Conservation (phyloP, 2,329 filamentous ascomycete genomes). For the Aurifilum marmelostoma region DNA sequence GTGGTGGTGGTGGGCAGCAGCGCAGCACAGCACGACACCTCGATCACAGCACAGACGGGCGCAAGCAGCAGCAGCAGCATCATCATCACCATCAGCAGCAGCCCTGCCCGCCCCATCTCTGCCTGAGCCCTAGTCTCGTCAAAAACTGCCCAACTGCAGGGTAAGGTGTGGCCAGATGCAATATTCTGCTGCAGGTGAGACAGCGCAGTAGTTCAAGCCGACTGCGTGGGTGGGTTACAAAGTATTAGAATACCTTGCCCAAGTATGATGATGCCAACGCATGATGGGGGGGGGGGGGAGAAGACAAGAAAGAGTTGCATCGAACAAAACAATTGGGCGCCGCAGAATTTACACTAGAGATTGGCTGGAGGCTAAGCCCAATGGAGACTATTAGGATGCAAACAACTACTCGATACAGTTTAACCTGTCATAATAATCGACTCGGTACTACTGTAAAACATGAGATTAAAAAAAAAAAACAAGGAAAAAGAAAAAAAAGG, state of each 20-base stretch:
- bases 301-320: neutral
- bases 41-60: too few relatives aligned
- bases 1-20: conserved; percentile 6
- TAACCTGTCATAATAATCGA: too few relatives aligned
- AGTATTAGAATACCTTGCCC: neutral
- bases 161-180: neutral
- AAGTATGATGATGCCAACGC: neutral
- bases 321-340: neutral
- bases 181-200: neutral
- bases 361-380: neutral
- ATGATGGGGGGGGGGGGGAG: too few relatives aligned
- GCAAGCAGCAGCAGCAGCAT: neutral
- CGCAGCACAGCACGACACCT: too few relatives aligned
- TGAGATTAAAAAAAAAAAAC: too few relatives aligned
- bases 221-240: neutral
- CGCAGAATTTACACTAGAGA: neutral
- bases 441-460: too few relatives aligned
- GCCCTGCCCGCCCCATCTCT: neutral
- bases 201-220: conserved; percentile 1
- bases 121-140: conserved; percentile 9
- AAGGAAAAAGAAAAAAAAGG: too few relatives aligned
- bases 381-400: neutral
- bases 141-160: conserved; percentile 10
- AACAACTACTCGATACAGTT: neutral
- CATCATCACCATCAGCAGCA: neutral